Percentiles rank a stretch among this genome's conserved stretches.
Conservation (phyloP, 352 stramenopile genomes). For the Pythium rishiriense region DNA sequence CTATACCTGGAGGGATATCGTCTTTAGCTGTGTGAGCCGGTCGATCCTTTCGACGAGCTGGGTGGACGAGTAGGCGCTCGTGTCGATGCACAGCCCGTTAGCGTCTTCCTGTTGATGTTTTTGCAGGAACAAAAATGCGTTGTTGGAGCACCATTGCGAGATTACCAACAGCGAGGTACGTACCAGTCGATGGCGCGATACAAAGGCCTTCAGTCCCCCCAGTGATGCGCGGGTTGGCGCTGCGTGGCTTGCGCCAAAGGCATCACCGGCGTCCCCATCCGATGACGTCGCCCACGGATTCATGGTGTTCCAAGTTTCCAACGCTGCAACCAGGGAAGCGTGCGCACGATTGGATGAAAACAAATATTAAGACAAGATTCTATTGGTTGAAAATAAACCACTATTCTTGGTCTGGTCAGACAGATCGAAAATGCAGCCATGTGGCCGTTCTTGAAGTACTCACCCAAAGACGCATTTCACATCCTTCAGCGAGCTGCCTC, state of each 20-base stretch:
- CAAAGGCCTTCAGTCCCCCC: conserved; percentile 42
- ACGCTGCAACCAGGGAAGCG: not conserved
- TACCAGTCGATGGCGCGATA: conserved; percentile 38
- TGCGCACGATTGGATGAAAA: conserved; percentile 3
- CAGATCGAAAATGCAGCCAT: conserved; percentile 22
- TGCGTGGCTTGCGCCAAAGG: conserved; percentile 2
- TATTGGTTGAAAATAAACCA: conserved; percentile 18
- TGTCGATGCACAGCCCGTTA: conserved; percentile 7
- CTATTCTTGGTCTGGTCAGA: conserved; percentile 14
- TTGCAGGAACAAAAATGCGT: too few relatives aligned
- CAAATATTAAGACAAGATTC: not conserved
- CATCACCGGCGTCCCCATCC: conserved; percentile 6
- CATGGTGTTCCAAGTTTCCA: conserved; percentile 14
- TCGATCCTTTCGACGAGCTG: conserved; percentile 33
- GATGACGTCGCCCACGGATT: conserved; percentile 40
- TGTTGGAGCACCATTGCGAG: too few relatives aligned
- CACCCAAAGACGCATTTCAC: not conserved
- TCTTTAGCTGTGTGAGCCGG: conserved; percentile 25
- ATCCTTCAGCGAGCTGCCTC: not conserved
- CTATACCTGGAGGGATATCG: conserved; percentile 23
- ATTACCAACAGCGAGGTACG: not conserved
- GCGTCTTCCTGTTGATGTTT: conserved; percentile 3
- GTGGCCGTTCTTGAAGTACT: not conserved
- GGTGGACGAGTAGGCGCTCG: conserved; percentile 27
- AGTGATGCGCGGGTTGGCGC: conserved; percentile 30